Conservation (phyloP, 345 rosid species). For the Citrus hindsii region DNA sequence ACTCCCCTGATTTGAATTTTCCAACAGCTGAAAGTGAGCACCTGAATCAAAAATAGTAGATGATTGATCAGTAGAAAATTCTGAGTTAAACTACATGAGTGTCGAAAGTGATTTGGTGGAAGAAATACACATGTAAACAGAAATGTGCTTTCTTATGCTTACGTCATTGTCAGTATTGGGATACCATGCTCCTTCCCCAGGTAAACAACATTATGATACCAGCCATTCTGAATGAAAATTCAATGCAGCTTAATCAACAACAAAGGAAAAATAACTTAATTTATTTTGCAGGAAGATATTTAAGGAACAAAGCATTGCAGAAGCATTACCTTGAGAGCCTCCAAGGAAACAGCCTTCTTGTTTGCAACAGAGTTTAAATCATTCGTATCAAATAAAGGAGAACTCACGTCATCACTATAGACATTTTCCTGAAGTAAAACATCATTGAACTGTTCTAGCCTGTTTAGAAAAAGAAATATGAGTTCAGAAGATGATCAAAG, state of each 20-base stretch:
- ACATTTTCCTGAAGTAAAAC: slow-evolving; percentile 71
- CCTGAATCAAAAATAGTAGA: slow-evolving; percentile 29
- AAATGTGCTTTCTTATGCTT: slow-evolving; percentile 9
- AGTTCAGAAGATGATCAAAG: background rate
- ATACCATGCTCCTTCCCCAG: slow-evolving; percentile 57
- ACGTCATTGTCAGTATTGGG: slow-evolving; percentile 88
- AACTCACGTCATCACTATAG: slow-evolving; percentile 27
- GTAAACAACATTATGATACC: slow-evolving; percentile 73
- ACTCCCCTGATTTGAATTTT: slow-evolving; percentile 46
- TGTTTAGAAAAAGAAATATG: slow-evolving; percentile 23
- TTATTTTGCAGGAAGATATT: background rate
- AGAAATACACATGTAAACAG: background rate
- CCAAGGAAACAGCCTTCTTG: slow-evolving; percentile 45
- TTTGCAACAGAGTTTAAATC: slow-evolving; percentile 34
- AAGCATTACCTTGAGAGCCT: slow-evolving; percentile 48
- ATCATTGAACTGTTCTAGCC: slow-evolving; percentile 95
- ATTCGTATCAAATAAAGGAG: slow-evolving; percentile 51
- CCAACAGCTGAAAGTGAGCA: slow-evolving; percentile 40
- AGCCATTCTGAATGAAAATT: slow-evolving; percentile 46
- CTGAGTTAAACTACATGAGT: background rate
- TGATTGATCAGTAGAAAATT: background rate
- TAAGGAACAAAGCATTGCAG: background rate
- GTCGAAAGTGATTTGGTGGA: background rate
- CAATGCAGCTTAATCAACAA: background rate
- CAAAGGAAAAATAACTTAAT: background rate